phyloP scores from a whole-genome alignment of 2,329 filamentous ascomycete genomes.

The Xylariaceae sp. region DNA sequence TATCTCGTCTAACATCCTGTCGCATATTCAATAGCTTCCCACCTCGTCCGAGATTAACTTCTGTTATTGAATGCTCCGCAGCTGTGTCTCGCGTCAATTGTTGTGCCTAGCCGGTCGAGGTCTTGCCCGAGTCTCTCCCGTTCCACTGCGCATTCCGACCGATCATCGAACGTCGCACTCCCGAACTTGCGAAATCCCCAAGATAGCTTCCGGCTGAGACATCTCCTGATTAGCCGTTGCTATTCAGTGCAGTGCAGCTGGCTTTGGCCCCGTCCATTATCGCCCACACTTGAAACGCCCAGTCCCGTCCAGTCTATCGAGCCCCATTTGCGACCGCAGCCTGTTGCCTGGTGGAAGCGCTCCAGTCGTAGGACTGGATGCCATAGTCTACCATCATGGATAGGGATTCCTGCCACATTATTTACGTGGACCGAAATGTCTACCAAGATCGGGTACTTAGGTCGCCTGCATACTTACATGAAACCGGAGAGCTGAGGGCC shows the following conservation, averaged over 20 bases:
- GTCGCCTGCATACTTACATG: conserved; percentile 27
- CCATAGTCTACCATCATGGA: conserved; percentile 53
- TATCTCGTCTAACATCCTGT: conserved; percentile 17
- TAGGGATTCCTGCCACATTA: conserved; percentile 51
- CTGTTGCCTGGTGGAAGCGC: conserved; percentile 43
- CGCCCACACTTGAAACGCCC: not conserved
- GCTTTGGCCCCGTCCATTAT: conserved; percentile 5
- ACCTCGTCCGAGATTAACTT: conserved; percentile 17
- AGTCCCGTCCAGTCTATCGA: not conserved
- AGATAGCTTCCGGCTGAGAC: conserved; percentile 20
- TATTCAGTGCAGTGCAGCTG: conserved; percentile 18
- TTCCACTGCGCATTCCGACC: conserved; percentile 22
- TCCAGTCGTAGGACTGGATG: conserved; percentile 58
- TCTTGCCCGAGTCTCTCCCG: conserved; percentile 21
- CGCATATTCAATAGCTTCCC: conserved; percentile 22
- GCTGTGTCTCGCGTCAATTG: conserved; percentile 21
- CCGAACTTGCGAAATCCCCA: conserved; percentile 13
- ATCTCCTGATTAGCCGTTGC: conserved; percentile 16
- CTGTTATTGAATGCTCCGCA: conserved; percentile 21
- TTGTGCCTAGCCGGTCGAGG: conserved; percentile 25
- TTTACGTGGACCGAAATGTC: conserved; percentile 54
- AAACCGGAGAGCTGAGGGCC: conserved; percentile 36
- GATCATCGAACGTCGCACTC: conserved; percentile 23
- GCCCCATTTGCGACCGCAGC: conserved; percentile 22
- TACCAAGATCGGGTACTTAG: conserved; percentile 41